Evolutionary conservation across 2,329 filamentous ascomycete species (phyloP).

Genomic region (Didymella segeticola): DNA sequence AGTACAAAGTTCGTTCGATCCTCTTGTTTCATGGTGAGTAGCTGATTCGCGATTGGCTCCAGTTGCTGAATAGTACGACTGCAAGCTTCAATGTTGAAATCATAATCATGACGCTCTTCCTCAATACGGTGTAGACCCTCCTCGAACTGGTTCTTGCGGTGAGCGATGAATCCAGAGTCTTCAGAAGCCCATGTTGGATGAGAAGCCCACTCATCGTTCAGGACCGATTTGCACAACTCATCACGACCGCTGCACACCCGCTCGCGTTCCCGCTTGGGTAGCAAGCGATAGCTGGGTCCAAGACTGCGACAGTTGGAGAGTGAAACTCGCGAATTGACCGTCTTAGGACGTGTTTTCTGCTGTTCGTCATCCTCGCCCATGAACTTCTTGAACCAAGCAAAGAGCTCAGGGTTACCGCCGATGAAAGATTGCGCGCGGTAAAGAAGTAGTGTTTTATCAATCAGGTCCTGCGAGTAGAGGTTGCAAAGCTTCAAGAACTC

Average conservation of each 20-base stretch:
- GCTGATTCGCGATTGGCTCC: conserved; percentile 90
- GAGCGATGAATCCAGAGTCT: conserved; percentile 95
- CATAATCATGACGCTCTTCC: conserved; percentile 97
- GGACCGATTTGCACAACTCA: conserved; percentile 87
- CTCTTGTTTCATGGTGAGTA: conserved; percentile 75
- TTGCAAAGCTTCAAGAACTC: conserved; percentile 98
- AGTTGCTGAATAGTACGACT: conserved; percentile 94
- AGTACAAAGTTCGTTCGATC: conserved; percentile 80
- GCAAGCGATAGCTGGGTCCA: conserved; percentile 90
- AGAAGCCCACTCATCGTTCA: conserved; percentile 98
- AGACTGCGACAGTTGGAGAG: conserved; percentile 95
- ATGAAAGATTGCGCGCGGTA: conserved; percentile 87
- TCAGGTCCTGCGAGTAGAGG: conserved; percentile 89
- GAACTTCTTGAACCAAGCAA: conserved; percentile 85
- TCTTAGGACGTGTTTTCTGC: conserved; percentile 59
- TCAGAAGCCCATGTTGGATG: conserved; percentile 99
- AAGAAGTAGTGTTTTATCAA: conserved; percentile 82
- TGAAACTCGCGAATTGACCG: conserved; percentile 83
- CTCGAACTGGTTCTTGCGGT: conserved; percentile 94
- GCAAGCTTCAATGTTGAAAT: conserved; percentile 97
- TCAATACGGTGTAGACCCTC: conserved; percentile 95
- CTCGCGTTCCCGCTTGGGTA: conserved; percentile 88
- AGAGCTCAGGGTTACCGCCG: conserved; percentile 85
- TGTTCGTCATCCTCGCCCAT: conserved; percentile 74
- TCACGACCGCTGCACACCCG: conserved; percentile 94